Base-by-base conservation (phyloP, 2,329 filamentous ascomycete species). In the Colletotrichum tropicicola region DNA sequence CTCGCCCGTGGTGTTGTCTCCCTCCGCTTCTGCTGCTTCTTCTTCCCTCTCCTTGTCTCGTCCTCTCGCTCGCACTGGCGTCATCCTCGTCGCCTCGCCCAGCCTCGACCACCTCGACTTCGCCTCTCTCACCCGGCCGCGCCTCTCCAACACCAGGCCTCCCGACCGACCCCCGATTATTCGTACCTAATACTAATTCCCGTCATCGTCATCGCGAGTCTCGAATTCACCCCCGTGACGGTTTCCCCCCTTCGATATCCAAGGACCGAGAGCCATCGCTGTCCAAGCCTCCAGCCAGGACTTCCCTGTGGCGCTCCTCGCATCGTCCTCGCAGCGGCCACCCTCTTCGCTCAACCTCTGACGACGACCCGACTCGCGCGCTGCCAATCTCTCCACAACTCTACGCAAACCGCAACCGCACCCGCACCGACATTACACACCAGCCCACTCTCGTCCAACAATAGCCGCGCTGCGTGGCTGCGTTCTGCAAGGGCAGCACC, bases 321-420 rank as follows among this genome's bases (percentile, higher is more conserved):
- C 45, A 43, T 58, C 19, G 17, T n/a, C 39, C 44, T 30, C 37
- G 60, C 53, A 30, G 41, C 39, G 30, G 27, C 39, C 41, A 56
- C 53, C 41, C 48, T 48, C 35, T 27, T 28, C 57, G 56, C 48
- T 55, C 17, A 65, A 65, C 61, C 43, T 65, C 57, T 54, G 39
- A 65, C 61, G 44, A 61, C 57, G 27, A 47, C 56, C 30, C 61
- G 61, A 65, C 49, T 65, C 61, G 49, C 48, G 61, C 35, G 48
- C 57, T 55, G 35, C 23, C 35, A 19, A 23, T n/a, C 43, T 59
- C 57, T 61, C 57, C 61, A 61, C 61, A 61, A 59, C 57, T 61
- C 27, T 65, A 56, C 51, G 43, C 57, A 65, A 44, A 51, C 57
- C 28, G 57, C 57, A 44, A 51, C 57, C 28, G 57, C 57, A 45